phyloP scores from a whole-genome alignment of 805 yeast species.

The Ogataea thermomethanolica region DNA sequence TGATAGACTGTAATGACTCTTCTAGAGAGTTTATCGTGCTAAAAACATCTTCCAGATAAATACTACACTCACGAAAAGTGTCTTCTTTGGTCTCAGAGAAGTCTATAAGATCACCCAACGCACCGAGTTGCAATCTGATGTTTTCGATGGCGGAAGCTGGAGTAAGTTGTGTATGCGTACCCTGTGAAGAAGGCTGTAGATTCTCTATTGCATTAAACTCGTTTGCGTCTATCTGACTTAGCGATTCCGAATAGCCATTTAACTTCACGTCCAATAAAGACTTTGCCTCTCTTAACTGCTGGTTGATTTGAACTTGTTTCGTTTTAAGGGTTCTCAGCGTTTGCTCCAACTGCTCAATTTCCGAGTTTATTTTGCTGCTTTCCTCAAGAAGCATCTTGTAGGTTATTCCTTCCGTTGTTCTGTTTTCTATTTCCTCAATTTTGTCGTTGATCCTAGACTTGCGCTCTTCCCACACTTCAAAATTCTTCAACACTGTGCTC shows the following conservation, averaged over 20 bases:
- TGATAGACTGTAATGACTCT: conserved; percentile 15
- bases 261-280: conserved; percentile 49
- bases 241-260: conserved; percentile 39
- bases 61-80: conserved; percentile 22
- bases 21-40: conserved; percentile 25
- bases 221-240: conserved; percentile 22
- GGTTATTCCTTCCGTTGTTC: conserved; percentile 42
- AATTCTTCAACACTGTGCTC: conserved; percentile 26
- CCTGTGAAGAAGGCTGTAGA: conserved; percentile 9
- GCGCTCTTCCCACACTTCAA: conserved; percentile 40
- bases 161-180: conserved; percentile 14
- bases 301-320: conserved; percentile 34
- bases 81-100: conserved; percentile 18
- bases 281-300: conserved; percentile 43
- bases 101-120: conserved; percentile 24
- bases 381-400: conserved; percentile 36
- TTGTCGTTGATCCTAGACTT: conserved; percentile 34
- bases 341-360: conserved; percentile 38
- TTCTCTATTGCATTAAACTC: conserved; percentile 22
- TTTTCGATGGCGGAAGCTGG: conserved; percentile 21
- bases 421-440: conserved; percentile 38
- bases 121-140: conserved; percentile 25
- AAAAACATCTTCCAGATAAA: conserved; percentile 28
- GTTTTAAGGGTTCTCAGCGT: conserved; percentile 33
- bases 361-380: conserved; percentile 33